Base-by-base conservation (phyloP, 2,329 filamentous ascomycete species). In the Penicillium italicum region DNA sequence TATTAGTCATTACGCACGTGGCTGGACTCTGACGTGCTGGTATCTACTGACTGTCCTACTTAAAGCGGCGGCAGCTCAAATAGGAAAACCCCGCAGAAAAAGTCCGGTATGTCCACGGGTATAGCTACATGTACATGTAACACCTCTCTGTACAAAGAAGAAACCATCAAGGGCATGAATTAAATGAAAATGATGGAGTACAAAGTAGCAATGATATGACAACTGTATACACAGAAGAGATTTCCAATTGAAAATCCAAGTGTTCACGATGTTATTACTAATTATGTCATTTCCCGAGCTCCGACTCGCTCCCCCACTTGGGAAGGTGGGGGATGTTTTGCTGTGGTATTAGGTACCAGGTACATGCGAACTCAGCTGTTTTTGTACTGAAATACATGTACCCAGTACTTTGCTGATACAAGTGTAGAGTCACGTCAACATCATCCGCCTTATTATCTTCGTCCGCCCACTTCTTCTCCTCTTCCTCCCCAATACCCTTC, bases 241-340 rank as follows among this genome's bases (percentile, higher is more conserved):
- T 22, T 34, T 22, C 5, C 12, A 33, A 46, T 11, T 33, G 24
- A 40, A 30, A 28, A 50, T 24, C 41, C 26, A 30, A 16, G 14
- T 30, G 28, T 46, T 52, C 31, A 37, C 51, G 4, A 44, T 44
- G 24, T 4, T 20, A 44, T 24, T 33, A 45, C 33, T 33, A 33
- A 45, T 66, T 66, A 64, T 64, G 63, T 65, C 64, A 66, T 65
- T 63, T 51, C 56, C 57, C 59, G n/a, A 37, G 34, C 34, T 37
- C 60, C 59, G 59, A 43, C 36, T 46, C 47, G 43, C 40, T 42
- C 30, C 61, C 61, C 62, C 55, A 51, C 61, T 63, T 62, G 54
- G 62, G 63, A 56, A 66, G 59, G 63, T 65, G 63, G 63, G 63
- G 63, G 60, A 41, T 58, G 49, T 58, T 56, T 63, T 44, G 36